phyloP scores from a whole-genome alignment of 179 eudicot species.

The Beta corolliflora region DNA sequence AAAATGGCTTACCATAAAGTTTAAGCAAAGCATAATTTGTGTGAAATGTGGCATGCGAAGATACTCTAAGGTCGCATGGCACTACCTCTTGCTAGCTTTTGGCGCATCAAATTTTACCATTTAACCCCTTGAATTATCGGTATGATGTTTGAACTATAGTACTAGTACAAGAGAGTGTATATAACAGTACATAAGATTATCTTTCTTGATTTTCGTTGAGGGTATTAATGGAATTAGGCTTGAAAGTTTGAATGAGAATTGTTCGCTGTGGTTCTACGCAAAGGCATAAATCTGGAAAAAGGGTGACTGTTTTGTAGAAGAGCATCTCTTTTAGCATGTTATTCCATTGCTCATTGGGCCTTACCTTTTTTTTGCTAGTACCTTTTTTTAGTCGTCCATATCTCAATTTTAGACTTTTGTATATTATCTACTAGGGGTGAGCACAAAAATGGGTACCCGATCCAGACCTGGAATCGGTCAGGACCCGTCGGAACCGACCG shows the following conservation, averaged over 20 bases:
- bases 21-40: slow-evolving; percentile 32
- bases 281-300: slow-evolving; percentile 1
- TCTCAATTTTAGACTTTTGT: not conserved
- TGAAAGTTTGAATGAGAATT: slow-evolving; percentile 5
- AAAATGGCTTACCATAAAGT: slow-evolving; percentile 21
- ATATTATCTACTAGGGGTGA: too few species aligned
- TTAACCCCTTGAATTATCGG: not conserved
- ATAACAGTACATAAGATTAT: not conserved
- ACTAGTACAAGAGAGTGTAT: too few species aligned
- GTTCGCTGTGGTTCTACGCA: slow-evolving; percentile 32
- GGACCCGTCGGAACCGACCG: too few species aligned
- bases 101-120: not conserved
- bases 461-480: too few species aligned
- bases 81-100: slow-evolving; percentile 3
- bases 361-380: not conserved
- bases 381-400: not conserved
- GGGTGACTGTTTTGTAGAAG: slow-evolving; percentile 7
- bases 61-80: not conserved
- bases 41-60: slow-evolving; percentile 18
- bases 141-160: not conserved
- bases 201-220: not conserved
- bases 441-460: too few species aligned
- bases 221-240: slow-evolving; percentile 7
- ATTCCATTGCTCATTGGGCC: not conserved
- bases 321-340: slow-evolving; percentile 17